Percentiles rank a stretch among this genome's conserved stretches.
Conservation (phyloP, 2,329 filamentous ascomycete species). For the Helotiales sp. region DNA sequence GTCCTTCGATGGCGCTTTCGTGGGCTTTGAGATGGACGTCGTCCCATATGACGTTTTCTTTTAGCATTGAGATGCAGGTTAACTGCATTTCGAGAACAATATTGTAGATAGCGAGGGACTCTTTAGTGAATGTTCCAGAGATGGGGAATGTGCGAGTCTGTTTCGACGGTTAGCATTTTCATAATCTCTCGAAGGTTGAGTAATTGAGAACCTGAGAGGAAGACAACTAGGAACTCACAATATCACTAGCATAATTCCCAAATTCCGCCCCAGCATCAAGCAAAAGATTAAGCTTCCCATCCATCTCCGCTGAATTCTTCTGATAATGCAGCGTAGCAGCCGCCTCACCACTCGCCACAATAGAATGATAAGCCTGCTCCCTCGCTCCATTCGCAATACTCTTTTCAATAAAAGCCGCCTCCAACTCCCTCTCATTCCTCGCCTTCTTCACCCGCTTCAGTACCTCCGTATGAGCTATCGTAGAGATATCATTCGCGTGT, state of each 20-base stretch:
- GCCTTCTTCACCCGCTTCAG: slow-evolving; percentile 62
- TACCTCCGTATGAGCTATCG: slow-evolving; percentile 64
- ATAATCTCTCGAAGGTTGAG: background rate
- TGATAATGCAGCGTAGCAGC: slow-evolving; percentile 89
- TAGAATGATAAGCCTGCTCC: slow-evolving; percentile 85
- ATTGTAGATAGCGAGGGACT: slow-evolving; percentile 75
- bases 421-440: slow-evolving; percentile 78
- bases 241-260: slow-evolving; percentile 70
- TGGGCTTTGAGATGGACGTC: slow-evolving; percentile 80
- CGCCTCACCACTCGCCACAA: slow-evolving; percentile 77
- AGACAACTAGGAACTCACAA: slow-evolving; percentile 44
- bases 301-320: slow-evolving; percentile 70
- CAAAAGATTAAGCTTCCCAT: slow-evolving; percentile 74
- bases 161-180: background rate
- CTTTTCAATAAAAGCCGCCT: slow-evolving; percentile 74
- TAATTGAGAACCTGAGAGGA: background rate
- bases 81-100: slow-evolving; percentile 87
- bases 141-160: slow-evolving; percentile 89
- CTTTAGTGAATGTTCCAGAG: slow-evolving; percentile 65
- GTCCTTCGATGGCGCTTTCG: slow-evolving; percentile 76
- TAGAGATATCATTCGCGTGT: slow-evolving; percentile 70
- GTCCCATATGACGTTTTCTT: slow-evolving; percentile 76
- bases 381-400: slow-evolving; percentile 75
- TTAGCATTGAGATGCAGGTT: slow-evolving; percentile 71
- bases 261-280: slow-evolving; percentile 83